Percentiles rank a stretch among this genome's conserved stretches.
Conservation (phyloP, 805 yeast genomes). For the Lachancea waltii region DNA sequence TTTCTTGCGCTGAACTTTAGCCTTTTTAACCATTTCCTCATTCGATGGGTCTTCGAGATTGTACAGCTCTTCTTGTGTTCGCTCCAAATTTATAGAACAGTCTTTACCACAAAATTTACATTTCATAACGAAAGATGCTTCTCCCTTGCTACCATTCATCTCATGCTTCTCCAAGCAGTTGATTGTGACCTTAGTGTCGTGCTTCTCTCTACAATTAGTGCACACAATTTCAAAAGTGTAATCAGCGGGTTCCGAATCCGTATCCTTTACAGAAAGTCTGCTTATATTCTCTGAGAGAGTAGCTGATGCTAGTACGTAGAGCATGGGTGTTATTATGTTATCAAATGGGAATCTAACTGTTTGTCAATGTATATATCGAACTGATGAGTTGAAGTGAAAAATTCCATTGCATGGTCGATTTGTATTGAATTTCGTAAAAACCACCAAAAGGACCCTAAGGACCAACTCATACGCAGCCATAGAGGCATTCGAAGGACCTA, state of each 20-base stretch:
- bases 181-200: constrained; percentile 63
- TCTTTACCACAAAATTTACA: constrained; percentile 55
- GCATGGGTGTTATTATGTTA: constrained; percentile 15
- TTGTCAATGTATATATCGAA: too few species aligned
- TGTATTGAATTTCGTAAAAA: not conserved
- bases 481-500: not conserved
- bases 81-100: constrained; percentile 21
- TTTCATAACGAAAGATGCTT: constrained; percentile 73
- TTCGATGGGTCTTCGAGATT: constrained; percentile 14
- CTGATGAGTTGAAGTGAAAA: not conserved
- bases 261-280: constrained; percentile 54
- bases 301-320: constrained; percentile 25
- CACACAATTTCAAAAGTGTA: constrained; percentile 72
- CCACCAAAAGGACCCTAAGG: not conserved
- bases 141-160: constrained; percentile 66
- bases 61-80: constrained; percentile 24
- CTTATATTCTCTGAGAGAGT: constrained; percentile 42
- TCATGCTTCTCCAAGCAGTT: constrained; percentile 62
- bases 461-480: not conserved
- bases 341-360: not conserved
- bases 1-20: constrained; percentile 24
- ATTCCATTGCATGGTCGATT: not conserved
- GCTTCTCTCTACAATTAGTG: constrained; percentile 70
- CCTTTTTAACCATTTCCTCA: constrained; percentile 13
- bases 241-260: constrained; percentile 55